Evolutionary conservation across 2,329 filamentous ascomycete species (phyloP), one percentile per base, ranked within the genome.

Genomic region (Colletotrichum noveboracense): DNA sequence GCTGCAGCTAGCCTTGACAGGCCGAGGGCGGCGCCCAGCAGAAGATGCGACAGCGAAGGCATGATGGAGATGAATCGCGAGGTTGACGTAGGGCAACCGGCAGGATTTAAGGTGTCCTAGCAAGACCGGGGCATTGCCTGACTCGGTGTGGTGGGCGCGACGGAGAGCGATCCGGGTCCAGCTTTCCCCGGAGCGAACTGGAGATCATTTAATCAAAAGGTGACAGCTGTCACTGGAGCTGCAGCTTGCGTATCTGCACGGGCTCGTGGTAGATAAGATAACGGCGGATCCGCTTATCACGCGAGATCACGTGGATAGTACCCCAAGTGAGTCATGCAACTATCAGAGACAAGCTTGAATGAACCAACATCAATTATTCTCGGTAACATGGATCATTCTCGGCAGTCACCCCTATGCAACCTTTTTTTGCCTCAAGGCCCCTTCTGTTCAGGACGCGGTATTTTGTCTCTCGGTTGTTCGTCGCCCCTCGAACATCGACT

Each of bases 1-100:
- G 83, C 84, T 8, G 77, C 79, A 24, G 79, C 81, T 52, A 82
- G 71, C 48, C 60, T 70, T n/a, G 43, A 56, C 48, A 77, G 36
- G 64, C 70, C 62, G 13, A 78, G 70, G 24, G 62, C 74, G 48
- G 52, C 36, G 21, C 58, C 67, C 72, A 72, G 34, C 60, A 76
- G 32, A 5, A 77, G 48, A n/a, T 55, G 69, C 61, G 61, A 55
- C 21, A 55, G 7, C 8, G 69, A 72, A 43, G 28, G 34, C 64
- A 58, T 60, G 34, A 58, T 30, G 61, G 16, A n/a, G 64, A 14
- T 21, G 62, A 52, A 52, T 52, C 43, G 43, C 43, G 43, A 52
- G 28, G 24, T 58, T 32, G 64, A 24, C 21, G 38, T 66, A 43
- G 34, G 28, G 70, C 56, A 48, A 36, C 30, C 68, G 24, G 32